Base-by-base conservation (phyloP, 108 stramenopile genomes). In the Skeletonema menzelii region DNA sequence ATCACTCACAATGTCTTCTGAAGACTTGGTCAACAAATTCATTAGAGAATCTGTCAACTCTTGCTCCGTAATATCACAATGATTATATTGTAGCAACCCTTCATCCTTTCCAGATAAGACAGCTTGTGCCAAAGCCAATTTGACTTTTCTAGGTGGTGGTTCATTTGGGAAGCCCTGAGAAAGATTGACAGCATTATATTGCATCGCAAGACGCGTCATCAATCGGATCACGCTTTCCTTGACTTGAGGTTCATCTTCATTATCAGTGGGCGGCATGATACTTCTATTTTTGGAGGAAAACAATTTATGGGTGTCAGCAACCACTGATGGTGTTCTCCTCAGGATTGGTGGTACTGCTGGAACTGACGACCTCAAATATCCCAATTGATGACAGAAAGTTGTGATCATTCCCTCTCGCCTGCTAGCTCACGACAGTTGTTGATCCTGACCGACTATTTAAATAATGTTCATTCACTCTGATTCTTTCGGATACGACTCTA, bases 91-190 rank as follows among this genome's bases (percentile, higher is more conserved):
- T n/a, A 64, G 53, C 57, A 32, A 32, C n/a, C 27, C 63, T 55
- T 76, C 73, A 66, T 61, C 63, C 35, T 76, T 82, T 55, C 90
- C 90, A 13, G 76, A 67, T 11, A 91, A 44, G 1, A 87, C 87
- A 8, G 75, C 84, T 30, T 82, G 77, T 30, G 87, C 90, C 20
- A 88, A 53, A 1, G 85, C 86, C 44, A 87, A 44, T 55, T 79
- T 44, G 27, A 91, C 57, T 32, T 62, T 63, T 8, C 55, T 53
- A 20, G 90, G 90, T 11, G 90, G 90, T 15, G 84, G 61, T 66
- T 91, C 87, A 70, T 88, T 88, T 10, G 90, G 90, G 57, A 87
- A 88, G 0, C 90, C 84, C 64, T 91, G 90, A 2, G 72, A 75
- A 5, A 91, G 60, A 62, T 91, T 91, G 1, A 91, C 79, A 38